Evolutionary conservation across 2,329 filamentous ascomycete genomes (phyloP), one percentile per base, ranked within the genome.

Genomic region (Leptodontidium sp.): DNA sequence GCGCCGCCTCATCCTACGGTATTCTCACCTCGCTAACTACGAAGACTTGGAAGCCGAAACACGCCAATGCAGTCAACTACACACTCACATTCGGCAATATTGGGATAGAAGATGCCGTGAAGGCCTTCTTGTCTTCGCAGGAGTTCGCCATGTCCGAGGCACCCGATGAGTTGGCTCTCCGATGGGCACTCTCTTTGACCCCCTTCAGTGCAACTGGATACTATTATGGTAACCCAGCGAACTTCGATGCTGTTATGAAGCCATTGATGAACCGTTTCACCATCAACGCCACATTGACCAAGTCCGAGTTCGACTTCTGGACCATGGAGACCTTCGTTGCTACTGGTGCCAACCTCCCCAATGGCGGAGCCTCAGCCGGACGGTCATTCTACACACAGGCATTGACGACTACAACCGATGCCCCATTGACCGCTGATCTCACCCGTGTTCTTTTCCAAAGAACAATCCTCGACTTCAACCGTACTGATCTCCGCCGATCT

Each of bases 151-250:
- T 68, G 11, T 66, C 21, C 11, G 68, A 68, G 15, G 68, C 68
- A n/a, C 70, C 70, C 4, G 64, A 72, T 64, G 66, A 67, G 50
- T 53, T 72, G 17, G 64, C 68, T 1, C 40, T 72, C 12, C 63
- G 70, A 7, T 72, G 63, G 49, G 52, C 59, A 14, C 45, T 70
- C 1, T 47, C 45, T 6, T 55, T 40, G 6, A 38, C 63, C 7
- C 32, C 65, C 9, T 68, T 61, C 24, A 40, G 53, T 4, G 68
- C 55, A 62, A 45, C 65, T 3, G 70, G 70, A 59, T 72, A 68
- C 50, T 70, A 62, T 24, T 72, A 70, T 38, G 70, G 68, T 7
- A 55, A 70, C 40, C 70, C 68, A 40, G 35, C 17, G 11, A 45
- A 64, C 17, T 70, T 72, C 21, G 66, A 68, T 12, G 17, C 62